phyloP scores from a whole-genome alignment of 2,329 filamentous ascomycete genomes.

The Domatiomyces globalis region DNA sequence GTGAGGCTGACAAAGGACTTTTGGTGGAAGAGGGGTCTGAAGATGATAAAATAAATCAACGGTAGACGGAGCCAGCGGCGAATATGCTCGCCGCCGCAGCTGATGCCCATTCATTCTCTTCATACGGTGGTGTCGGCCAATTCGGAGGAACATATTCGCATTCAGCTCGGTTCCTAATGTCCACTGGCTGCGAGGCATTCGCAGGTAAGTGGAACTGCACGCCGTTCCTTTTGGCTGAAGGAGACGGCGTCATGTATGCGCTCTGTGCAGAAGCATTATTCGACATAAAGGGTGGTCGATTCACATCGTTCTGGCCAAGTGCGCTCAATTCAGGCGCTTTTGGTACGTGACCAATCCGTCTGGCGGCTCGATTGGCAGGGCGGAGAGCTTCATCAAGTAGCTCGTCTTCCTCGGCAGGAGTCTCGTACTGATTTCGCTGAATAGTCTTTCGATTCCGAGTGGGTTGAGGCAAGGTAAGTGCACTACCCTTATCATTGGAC shows the following conservation, averaged over 20 bases:
- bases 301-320: conserved; percentile 18
- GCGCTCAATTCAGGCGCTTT: conserved; percentile 3
- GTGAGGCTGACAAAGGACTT: conserved; percentile 5
- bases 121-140: conserved; percentile 92
- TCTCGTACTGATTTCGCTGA: conserved; percentile 68
- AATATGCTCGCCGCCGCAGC: conserved; percentile 70
- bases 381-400: conserved; percentile 77
- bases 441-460: conserved; percentile 69
- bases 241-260: conserved; percentile 56
- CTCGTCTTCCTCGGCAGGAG: conserved; percentile 92
- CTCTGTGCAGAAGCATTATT: conserved; percentile 10
- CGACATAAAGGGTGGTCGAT: conserved; percentile 23
- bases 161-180: conserved; percentile 46
- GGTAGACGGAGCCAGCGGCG: conserved; percentile 42
- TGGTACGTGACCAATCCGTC: conserved; percentile 44
- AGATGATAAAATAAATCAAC: conserved; percentile 5
- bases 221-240: conserved; percentile 71
- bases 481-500: conserved; percentile 22
- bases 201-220: conserved; percentile 52
- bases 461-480: conserved; percentile 49
- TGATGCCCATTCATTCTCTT: conserved; percentile 81
- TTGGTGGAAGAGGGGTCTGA: background rate
- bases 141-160: conserved; percentile 46
- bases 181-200: conserved; percentile 49
- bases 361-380: conserved; percentile 61